phyloP scores from a whole-genome alignment of 164 flowering plant genomes.

The Berberis vulgaris region DNA sequence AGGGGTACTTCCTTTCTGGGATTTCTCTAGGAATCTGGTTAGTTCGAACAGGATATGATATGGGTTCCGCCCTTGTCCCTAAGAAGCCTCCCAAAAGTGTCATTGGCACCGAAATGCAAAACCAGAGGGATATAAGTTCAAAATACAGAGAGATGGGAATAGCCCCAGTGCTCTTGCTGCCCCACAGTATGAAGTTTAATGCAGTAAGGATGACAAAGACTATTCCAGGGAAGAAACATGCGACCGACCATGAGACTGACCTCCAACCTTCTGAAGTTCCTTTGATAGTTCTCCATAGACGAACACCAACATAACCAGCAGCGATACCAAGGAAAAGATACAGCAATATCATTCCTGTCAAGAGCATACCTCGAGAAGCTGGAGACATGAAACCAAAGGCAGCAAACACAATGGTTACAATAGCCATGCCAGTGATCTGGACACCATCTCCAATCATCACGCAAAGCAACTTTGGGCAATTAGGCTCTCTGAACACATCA shows the following conservation, averaged over 20 bases:
- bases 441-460: slow-evolving; percentile 37
- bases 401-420: slow-evolving; percentile 32
- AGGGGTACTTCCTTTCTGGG: slow-evolving; percentile 29
- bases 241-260: slow-evolving; percentile 26
- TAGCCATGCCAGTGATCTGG: slow-evolving; percentile 35
- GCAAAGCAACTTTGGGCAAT: slow-evolving; percentile 23
- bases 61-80: slow-evolving; percentile 25
- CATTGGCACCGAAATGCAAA: slow-evolving; percentile 37
- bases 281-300: slow-evolving; percentile 30
- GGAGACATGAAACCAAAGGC: slow-evolving; percentile 12
- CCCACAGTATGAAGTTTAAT: slow-evolving; percentile 32
- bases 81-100: slow-evolving; percentile 33
- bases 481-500: slow-evolving; percentile 51
- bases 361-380: slow-evolving; percentile 34
- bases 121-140: slow-evolving; percentile 29
- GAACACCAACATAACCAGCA: slow-evolving; percentile 32
- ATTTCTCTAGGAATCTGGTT: slow-evolving; percentile 36
- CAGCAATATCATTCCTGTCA: slow-evolving; percentile 30
- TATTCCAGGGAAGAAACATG: slow-evolving; percentile 36
- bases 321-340: slow-evolving; percentile 33
- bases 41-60: slow-evolving; percentile 28
- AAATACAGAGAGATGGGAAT: slow-evolving; percentile 32
- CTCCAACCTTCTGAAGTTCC: slow-evolving; percentile 33
- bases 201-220: slow-evolving; percentile 22
- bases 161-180: slow-evolving; percentile 37